These are phyloP conservation scores for Panicum miliaceum DNA, from an alignment of 176 grass and related monocot genomes.

Conservation along the genomic window DNA sequence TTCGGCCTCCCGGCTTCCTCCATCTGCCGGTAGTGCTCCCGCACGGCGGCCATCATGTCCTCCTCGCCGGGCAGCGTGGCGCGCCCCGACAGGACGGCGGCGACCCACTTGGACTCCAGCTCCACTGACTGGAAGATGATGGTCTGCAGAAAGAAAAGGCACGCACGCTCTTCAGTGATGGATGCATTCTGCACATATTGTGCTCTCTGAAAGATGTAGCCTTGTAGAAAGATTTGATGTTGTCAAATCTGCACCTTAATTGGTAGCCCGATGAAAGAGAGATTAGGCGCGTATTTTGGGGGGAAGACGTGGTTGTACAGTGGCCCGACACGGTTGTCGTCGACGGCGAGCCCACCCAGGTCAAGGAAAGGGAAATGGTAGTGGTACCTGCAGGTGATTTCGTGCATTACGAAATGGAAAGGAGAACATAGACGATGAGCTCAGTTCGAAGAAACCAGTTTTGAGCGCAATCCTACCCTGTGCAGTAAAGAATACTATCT, in stretches of 20 bases:
- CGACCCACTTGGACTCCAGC: slow-evolving; percentile 54
- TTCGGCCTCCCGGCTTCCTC: slow-evolving; percentile 43
- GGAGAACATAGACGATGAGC: not conserved
- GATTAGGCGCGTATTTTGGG: slow-evolving; percentile 35
- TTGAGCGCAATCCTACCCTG: slow-evolving; percentile 36
- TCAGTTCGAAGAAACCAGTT: not conserved
- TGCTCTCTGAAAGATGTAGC: not conserved
- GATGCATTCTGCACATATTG: not conserved
- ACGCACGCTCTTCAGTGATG: not conserved
- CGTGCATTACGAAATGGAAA: not conserved
- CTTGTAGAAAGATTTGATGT: not conserved
- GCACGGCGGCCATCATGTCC: slow-evolving; percentile 48
- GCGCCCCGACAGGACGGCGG: slow-evolving; percentile 41
- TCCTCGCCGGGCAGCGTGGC: slow-evolving; percentile 40
- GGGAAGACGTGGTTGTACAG: slow-evolving; percentile 57
- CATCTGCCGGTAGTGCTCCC: slow-evolving; percentile 38
- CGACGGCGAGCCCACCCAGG: slow-evolving; percentile 39
- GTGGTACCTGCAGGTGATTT: slow-evolving; percentile 14
- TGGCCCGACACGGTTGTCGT: slow-evolving; percentile 50
- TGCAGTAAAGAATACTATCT: slow-evolving; percentile 54
- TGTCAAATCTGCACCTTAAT: not conserved
- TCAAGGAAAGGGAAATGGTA: slow-evolving; percentile 56
- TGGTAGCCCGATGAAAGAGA: slow-evolving; percentile 47
- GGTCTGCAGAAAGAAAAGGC: slow-evolving; percentile 23
- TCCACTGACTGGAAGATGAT: slow-evolving; percentile 44